Evolutionary conservation across 169 alveolate genomes (phyloP).

Genomic region (Neospora caninum): DNA sequence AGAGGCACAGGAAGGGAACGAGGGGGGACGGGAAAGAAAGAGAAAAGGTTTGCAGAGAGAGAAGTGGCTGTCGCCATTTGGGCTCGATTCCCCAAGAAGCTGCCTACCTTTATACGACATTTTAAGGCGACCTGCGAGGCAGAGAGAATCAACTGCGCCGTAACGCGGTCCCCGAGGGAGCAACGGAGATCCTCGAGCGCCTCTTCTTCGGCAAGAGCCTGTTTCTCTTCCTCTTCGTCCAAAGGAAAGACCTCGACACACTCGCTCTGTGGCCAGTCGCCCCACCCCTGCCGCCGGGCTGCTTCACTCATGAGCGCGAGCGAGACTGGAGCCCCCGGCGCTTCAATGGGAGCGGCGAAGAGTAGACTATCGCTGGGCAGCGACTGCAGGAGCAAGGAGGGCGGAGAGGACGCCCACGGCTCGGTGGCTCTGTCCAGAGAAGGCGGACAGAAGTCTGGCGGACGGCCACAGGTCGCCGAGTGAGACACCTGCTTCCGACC

Average conservation of each 20-base stretch:
- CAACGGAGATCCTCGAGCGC: neutral
- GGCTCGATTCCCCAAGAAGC: too few species aligned
- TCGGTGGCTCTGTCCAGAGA: neutral
- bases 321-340: neutral
- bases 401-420: neutral
- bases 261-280: neutral
- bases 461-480: too few species aligned
- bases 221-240: neutral
- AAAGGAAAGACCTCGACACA: neutral
- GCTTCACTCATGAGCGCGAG: neutral
- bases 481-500: too few species aligned
- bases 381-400: neutral
- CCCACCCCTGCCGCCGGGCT: neutral
- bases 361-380: neutral
- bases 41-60: too few species aligned
- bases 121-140: neutral
- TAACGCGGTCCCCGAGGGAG: neutral
- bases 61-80: too few species aligned
- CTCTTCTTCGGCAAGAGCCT: neutral
- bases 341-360: conserved; percentile 15
- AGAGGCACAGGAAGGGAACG: too few species aligned
- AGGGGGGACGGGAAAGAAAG: too few species aligned
- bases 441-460: neutral
- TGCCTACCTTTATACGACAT: neutral
- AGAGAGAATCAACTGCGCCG: conserved; percentile 16